Evolutionary conservation across 2,329 filamentous ascomycete species (phyloP).

Genomic region (Botrytis medusae): DNA sequence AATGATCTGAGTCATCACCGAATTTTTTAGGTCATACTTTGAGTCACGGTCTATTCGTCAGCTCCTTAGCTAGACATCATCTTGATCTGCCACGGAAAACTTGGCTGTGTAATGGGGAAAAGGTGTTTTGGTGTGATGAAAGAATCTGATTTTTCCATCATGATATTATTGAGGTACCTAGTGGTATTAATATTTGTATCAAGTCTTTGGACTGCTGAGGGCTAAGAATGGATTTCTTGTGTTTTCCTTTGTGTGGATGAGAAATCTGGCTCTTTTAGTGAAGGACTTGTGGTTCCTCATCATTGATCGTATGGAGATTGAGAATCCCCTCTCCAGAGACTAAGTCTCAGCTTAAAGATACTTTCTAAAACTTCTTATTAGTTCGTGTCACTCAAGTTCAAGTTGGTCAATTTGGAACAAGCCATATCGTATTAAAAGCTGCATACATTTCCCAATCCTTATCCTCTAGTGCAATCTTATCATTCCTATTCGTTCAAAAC

Average conservation of each 20-base stretch:
- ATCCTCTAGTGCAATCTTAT: neutral
- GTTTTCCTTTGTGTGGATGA: neutral
- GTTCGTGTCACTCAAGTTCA: neutral
- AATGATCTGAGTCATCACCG: conserved; percentile 14
- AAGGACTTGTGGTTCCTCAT: neutral
- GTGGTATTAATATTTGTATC: neutral
- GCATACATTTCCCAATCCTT: neutral
- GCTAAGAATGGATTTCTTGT: neutral
- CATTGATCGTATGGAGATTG: neutral
- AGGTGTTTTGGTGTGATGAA: neutral
- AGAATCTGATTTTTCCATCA: neutral
- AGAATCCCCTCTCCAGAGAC: neutral
- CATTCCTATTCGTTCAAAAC: neutral
- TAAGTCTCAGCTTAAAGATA: neutral
- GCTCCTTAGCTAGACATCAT: neutral
- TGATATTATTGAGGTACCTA: conserved; percentile 1
- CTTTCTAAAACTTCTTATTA: neutral
- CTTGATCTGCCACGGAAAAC: neutral
- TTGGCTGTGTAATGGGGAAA: no score
- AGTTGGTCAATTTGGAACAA: neutral
- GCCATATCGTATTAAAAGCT: neutral
- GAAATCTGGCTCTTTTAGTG: neutral
- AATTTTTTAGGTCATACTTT: neutral
- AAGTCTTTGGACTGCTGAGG: neutral
- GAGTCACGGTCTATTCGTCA: neutral